Evolutionary conservation across 2,329 filamentous ascomycete species (phyloP).

Genomic region (Neofusicoccum sp.): DNA sequence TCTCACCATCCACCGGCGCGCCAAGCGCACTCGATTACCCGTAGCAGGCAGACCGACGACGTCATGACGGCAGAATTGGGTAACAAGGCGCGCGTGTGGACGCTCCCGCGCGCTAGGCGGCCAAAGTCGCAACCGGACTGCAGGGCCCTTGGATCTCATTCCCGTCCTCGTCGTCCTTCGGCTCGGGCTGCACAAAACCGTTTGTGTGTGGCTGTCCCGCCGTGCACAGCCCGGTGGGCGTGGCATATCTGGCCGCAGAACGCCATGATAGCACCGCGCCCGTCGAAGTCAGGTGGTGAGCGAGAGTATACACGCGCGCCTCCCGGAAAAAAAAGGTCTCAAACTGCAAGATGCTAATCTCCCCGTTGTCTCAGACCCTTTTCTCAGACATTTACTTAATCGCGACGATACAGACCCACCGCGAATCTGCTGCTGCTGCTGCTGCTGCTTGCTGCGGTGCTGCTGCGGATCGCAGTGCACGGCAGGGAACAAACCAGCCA

Average conservation of each 20-base stretch:
- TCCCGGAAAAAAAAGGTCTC: not conserved
- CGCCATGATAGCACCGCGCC: not conserved
- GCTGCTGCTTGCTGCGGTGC: not conserved
- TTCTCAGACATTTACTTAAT: not conserved
- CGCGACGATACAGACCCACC: not conserved
- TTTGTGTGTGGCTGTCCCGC: slow-evolving; percentile 3
- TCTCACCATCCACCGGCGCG: not conserved
- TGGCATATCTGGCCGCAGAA: not conserved
- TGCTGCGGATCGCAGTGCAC: too few relatives aligned
- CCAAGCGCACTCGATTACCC: slow-evolving; percentile 6
- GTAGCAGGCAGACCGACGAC: not conserved
- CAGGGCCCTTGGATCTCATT: not conserved
- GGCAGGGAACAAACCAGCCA: not conserved
- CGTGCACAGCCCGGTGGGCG: not conserved
- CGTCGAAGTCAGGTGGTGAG: not conserved
- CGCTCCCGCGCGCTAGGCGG: slow-evolving; percentile 10
- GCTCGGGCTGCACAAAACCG: slow-evolving; percentile 9
- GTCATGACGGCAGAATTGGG: slow-evolving; percentile 8
- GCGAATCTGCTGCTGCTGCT: not conserved
- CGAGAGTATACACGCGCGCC: not conserved
- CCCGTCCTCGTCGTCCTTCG: not conserved
- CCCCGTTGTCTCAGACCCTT: slow-evolving; percentile 10
- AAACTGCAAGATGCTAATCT: not conserved
- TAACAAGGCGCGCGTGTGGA: not conserved
- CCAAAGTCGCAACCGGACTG: not conserved